phyloP scores from a whole-genome alignment of 2,329 filamentous ascomycete genomes.

The Penicillium sp. region DNA sequence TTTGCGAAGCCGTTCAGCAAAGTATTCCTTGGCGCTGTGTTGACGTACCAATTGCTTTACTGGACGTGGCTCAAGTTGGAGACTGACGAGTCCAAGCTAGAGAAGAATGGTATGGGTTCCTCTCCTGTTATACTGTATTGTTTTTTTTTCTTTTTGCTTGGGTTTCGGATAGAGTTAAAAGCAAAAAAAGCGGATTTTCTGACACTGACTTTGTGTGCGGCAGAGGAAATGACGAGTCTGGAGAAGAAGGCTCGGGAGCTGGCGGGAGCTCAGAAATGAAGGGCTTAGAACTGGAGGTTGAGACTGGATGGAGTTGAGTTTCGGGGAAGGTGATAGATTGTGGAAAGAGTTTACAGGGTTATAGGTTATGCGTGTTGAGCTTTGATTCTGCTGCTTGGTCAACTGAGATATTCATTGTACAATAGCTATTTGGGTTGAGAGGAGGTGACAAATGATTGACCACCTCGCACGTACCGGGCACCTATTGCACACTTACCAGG shows the following conservation, averaged over 20 bases:
- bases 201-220: neutral
- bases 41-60: slow-evolving; percentile 46
- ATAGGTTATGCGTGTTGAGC: too few species aligned
- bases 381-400: too few species aligned
- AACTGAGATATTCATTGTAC: too few species aligned
- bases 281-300: neutral
- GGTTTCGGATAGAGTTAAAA: too few species aligned
- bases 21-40: slow-evolving; percentile 44
- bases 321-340: too few species aligned
- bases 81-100: slow-evolving; percentile 39
- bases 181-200: too few species aligned
- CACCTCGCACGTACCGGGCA: too few species aligned
- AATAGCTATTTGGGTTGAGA: too few species aligned
- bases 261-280: slow-evolving; percentile 27
- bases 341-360: too few species aligned
- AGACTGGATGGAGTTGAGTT: too few species aligned
- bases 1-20: slow-evolving; percentile 43
- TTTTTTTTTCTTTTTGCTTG: neutral
- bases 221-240: slow-evolving; percentile 31
- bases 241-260: slow-evolving; percentile 34
- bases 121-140: neutral
- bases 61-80: slow-evolving; percentile 45
- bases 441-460: too few species aligned
- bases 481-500: too few species aligned
- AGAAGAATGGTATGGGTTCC: slow-evolving; percentile 32